Conservation (phyloP, 192 early-diverging fungal species). For the Powellomyces hirtus region DNA sequence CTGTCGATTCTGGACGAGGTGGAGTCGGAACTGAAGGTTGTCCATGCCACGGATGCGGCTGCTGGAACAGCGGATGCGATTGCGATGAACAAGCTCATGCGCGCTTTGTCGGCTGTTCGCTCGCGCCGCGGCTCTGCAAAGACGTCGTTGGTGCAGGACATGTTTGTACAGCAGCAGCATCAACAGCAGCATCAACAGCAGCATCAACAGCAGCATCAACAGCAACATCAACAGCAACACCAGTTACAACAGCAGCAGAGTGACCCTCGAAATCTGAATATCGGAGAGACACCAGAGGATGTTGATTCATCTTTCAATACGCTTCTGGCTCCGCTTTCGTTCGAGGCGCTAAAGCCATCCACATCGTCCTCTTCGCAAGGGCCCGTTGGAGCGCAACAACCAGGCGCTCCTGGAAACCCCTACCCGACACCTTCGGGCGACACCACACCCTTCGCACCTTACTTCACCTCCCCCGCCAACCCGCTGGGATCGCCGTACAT, state of each 20-base stretch:
- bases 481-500: neutral
- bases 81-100: constrained; percentile 18
- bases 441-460: neutral
- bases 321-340: constrained; percentile 12
- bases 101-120: constrained; percentile 6
- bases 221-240: neutral
- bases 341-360: neutral
- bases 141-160: neutral
- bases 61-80: neutral
- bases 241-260: neutral
- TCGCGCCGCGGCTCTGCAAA: neutral
- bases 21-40: constrained; percentile 12
- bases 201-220: neutral
- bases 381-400: neutral
- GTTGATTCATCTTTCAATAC: constrained; percentile 10
- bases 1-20: constrained; percentile 10
- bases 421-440: constrained; percentile 6
- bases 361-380: neutral
- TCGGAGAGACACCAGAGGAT: no score
- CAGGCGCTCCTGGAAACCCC: neutral
- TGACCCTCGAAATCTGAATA: no score
- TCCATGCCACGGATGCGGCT: neutral
- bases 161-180: neutral
- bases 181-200: neutral
- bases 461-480: neutral